Conservation (phyloP, 345 rosid genomes). For the Arabis hirsuta region DNA sequence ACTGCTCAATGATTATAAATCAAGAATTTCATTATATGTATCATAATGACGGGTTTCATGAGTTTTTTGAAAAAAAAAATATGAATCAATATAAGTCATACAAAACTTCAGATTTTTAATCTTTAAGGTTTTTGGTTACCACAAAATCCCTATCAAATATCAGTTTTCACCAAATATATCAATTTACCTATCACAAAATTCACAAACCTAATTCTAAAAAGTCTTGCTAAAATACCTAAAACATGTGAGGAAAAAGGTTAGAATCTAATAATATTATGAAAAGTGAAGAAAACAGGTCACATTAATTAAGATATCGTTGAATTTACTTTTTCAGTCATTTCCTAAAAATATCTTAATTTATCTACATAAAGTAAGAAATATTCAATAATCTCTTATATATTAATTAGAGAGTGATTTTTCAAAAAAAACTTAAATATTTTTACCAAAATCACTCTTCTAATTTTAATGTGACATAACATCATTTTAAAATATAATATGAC, state of each 20-base stretch:
- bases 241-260: background rate
- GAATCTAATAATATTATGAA: background rate
- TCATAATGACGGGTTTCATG: too few species aligned
- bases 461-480: too few species aligned
- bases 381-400: too few species aligned
- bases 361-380: background rate
- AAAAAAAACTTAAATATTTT: too few species aligned
- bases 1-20: too few species aligned
- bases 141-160: background rate
- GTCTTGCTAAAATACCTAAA: background rate
- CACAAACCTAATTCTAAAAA: background rate
- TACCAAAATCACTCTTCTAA: too few species aligned
- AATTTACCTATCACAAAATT: background rate
- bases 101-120: background rate
- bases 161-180: conserved; percentile 4
- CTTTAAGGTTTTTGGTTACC: background rate
- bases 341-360: background rate
- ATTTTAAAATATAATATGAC: too few species aligned
- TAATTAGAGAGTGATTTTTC: too few species aligned
- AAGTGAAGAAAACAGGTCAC: conserved; percentile 2
- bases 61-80: too few species aligned
- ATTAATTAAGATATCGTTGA: background rate
- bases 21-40: too few species aligned
- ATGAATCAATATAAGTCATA: background rate
- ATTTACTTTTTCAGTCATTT: conserved; percentile 4